These are phyloP conservation scores for Haematococcus lacustris DNA, from an alignment of 139 green algal genomes.

Conservation along the genomic window DNA sequence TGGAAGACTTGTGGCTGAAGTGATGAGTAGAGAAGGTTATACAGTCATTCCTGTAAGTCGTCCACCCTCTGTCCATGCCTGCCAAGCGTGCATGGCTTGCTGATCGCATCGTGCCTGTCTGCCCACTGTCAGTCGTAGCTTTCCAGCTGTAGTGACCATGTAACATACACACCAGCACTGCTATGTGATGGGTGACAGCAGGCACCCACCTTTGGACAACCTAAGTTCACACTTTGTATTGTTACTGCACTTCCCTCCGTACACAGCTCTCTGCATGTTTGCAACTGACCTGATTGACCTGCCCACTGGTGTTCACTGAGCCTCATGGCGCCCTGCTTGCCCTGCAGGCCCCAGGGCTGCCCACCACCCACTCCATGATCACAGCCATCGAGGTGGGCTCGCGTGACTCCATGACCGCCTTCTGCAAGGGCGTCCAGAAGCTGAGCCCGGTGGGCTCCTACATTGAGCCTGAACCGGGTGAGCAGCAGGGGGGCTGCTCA, in stretches of 20 bases:
- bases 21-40: conserved; percentile 50
- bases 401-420: conserved; percentile 64
- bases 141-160: no score
- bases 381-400: conserved; percentile 75
- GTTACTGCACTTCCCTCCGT: not conserved
- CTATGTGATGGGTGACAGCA: no score
- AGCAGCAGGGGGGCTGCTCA: not conserved
- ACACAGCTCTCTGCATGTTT: not conserved
- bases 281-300: not conserved
- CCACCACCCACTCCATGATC: conserved; percentile 65
- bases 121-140: no score
- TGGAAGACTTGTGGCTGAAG: conserved; percentile 72
- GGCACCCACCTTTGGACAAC: no score
- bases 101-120: no score
- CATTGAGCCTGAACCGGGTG: conserved; percentile 72
- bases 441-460: conserved; percentile 80
- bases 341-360: conserved; percentile 13
- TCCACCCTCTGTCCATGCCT: not conserved
- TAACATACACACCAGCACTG: no score
- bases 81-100: not conserved
- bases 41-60: conserved; percentile 36
- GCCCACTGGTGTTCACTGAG: not conserved
- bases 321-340: not conserved
- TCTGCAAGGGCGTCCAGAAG: conserved; percentile 77
- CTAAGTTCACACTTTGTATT: not conserved